Evolutionary conservation across 1,284 basidiomycete species (phyloP).

Genomic region (Laetiporus sulphureus): DNA sequence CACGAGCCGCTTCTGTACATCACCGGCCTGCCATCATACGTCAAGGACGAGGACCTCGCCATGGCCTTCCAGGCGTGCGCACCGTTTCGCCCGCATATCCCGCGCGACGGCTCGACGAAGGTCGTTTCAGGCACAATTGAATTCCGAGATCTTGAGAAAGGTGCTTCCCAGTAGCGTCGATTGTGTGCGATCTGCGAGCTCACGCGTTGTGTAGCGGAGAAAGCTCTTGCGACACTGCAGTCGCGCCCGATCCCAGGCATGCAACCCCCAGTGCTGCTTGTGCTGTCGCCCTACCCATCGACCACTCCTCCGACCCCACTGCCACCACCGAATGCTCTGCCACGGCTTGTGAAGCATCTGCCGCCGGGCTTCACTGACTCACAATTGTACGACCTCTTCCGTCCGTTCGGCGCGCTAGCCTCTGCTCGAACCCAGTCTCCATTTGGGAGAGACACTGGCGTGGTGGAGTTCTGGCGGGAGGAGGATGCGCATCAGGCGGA

Average conservation of each 20-base stretch:
- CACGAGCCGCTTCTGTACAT: conserved; percentile 76
- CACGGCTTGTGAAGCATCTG: conserved; percentile 74
- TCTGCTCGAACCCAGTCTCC: conserved; percentile 65
- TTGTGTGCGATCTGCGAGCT: not conserved
- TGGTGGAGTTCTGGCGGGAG: conserved; percentile 86
- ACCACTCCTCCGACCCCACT: conserved; percentile 64
- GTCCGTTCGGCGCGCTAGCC: conserved; percentile 66
- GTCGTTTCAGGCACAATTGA: conserved; percentile 64
- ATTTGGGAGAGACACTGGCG: conserved; percentile 65
- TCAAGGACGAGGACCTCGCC: conserved; percentile 70
- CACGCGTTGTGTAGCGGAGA: conserved; percentile 57
- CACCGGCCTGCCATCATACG: conserved; percentile 60
- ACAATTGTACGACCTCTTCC: conserved; percentile 73
- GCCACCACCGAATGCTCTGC: conserved; percentile 65
- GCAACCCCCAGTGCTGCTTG: conserved; percentile 48
- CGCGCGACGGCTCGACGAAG: conserved; percentile 47
- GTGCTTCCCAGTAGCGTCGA: conserved; percentile 31
- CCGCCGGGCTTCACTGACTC: conserved; percentile 61
- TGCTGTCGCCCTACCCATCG: conserved; percentile 69
- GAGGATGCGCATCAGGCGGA: conserved; percentile 78
- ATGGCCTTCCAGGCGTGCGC: conserved; percentile 63
- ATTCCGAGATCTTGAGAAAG: conserved; percentile 73
- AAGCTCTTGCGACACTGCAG: conserved; percentile 78
- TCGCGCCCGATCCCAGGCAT: conserved; percentile 59
- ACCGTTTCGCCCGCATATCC: conserved; percentile 72